Evolutionary conservation across 1,284 basidiomycete species (phyloP).

Genomic region (Ganoderma boninense): DNA sequence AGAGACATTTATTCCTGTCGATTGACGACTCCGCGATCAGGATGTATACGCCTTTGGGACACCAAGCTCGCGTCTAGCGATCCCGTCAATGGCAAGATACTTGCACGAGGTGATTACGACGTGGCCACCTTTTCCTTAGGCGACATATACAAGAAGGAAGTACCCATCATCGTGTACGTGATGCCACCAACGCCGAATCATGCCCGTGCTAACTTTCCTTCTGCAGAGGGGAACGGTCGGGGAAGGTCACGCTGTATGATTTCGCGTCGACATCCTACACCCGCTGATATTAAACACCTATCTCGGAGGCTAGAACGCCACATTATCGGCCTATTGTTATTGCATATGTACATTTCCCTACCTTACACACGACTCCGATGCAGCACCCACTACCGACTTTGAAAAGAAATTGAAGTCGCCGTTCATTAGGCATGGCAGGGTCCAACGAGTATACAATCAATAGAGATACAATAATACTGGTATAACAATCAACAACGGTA

Average conservation of each 20-base stretch:
- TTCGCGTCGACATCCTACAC: not conserved
- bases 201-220: not conserved
- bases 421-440: not conserved
- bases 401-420: not conserved
- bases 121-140: slow-evolving; percentile 68
- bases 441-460: slow-evolving; percentile 28
- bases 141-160: slow-evolving; percentile 57
- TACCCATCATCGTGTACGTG: slow-evolving; percentile 69
- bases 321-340: not conserved
- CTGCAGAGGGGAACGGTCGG: slow-evolving; percentile 34
- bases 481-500: slow-evolving; percentile 27
- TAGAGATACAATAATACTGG: slow-evolving; percentile 34
- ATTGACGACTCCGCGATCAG: slow-evolving; percentile 44
- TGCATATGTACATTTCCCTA: not conserved
- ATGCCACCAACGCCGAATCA: not conserved
- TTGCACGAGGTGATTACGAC: slow-evolving; percentile 63
- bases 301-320: not conserved
- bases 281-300: not conserved
- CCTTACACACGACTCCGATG: not conserved
- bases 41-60: slow-evolving; percentile 75
- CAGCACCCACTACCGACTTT: not conserved
- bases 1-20: not conserved
- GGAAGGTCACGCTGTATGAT: slow-evolving; percentile 33
- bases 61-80: slow-evolving; percentile 50
- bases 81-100: slow-evolving; percentile 52